Evolutionary conservation across 768 basidiomycete genomes (phyloP).

Genomic region (Lactifluus rugatus): DNA sequence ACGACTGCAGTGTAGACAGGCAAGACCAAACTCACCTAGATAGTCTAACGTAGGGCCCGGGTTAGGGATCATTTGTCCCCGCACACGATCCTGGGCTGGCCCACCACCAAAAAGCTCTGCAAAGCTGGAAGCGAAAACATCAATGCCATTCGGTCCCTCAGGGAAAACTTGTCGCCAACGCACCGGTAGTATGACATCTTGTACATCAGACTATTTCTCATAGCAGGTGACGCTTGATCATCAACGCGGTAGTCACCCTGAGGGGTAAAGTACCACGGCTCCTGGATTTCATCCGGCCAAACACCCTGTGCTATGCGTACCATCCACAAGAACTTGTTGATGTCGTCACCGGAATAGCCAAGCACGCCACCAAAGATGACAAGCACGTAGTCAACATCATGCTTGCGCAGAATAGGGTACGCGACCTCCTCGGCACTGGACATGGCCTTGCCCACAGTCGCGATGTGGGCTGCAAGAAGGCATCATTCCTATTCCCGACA

Average conservation of each 20-base stretch:
- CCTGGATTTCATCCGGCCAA: slow-evolving; percentile 97
- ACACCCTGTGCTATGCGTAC: slow-evolving; percentile 89
- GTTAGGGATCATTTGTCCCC: slow-evolving; percentile 74
- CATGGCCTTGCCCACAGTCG: slow-evolving; percentile 99
- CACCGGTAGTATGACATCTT: slow-evolving; percentile 97
- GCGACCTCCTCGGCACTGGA: slow-evolving; percentile 87
- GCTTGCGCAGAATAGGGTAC: slow-evolving; percentile 93
- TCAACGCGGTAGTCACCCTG: slow-evolving; percentile 92
- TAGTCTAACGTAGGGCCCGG: slow-evolving; percentile 77
- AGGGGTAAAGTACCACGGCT: slow-evolving; percentile 86
- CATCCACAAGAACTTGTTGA: slow-evolving; percentile 99
- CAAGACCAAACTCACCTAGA: slow-evolving; percentile 49
- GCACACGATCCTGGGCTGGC: slow-evolving; percentile 73
- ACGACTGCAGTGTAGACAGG: background rate
- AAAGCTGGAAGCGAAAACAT: slow-evolving; percentile 44
- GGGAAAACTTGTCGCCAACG: slow-evolving; percentile 13
- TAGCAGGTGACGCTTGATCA: slow-evolving; percentile 69
- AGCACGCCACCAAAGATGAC: slow-evolving; percentile 95
- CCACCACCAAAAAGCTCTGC: slow-evolving; percentile 75
- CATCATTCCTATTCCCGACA: background rate
- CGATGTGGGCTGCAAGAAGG: slow-evolving; percentile 69
- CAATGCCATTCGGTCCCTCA: background rate
- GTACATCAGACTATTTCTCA: slow-evolving; percentile 98
- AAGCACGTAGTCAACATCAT: slow-evolving; percentile 95
- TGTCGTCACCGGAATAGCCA: slow-evolving; percentile 96